A percentile compares a stretch with the other conserved stretches of the same genome.
These are phyloP conservation scores for Hanseniaspora clermontiae DNA, from an alignment of 805 yeast species.

Conservation along the genomic window DNA sequence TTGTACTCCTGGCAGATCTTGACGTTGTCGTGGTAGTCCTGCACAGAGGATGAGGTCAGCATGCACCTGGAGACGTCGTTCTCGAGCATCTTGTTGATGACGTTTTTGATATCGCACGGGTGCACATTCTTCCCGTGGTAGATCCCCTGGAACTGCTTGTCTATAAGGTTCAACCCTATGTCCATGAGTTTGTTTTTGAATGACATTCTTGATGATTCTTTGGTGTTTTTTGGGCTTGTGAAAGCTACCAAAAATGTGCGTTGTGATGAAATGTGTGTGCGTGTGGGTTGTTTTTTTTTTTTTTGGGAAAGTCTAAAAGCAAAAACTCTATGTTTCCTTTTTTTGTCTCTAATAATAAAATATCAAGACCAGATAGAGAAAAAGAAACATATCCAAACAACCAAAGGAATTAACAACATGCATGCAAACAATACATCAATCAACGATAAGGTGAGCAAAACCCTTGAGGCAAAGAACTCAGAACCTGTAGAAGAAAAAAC, in stretches of 20 bases:
- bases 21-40: conserved; percentile 53
- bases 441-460: background rate
- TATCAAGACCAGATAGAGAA: too few relatives aligned
- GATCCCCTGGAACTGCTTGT: conserved; percentile 70
- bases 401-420: background rate
- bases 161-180: conserved; percentile 70
- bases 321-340: too few relatives aligned
- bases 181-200: conserved; percentile 26
- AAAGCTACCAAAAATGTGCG: too few relatives aligned
- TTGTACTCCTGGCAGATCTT: conserved; percentile 36
- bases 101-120: conserved; percentile 48
- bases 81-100: conserved; percentile 52
- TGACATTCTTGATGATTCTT: background rate
- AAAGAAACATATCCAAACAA: too few relatives aligned
- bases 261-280: too few relatives aligned
- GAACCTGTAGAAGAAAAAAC: background rate
- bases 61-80: conserved; percentile 58
- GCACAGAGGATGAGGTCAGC: conserved; percentile 69
- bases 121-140: conserved; percentile 65
- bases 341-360: too few relatives aligned
- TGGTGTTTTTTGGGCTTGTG: too few relatives aligned
- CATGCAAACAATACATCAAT: background rate
- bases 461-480: background rate
- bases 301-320: too few relatives aligned
- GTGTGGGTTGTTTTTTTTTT: too few relatives aligned